A percentile compares a stretch with the other conserved stretches of the same genome.
phyloP scores from a whole-genome alignment of 2,329 filamentous ascomycete species.

The Trichoderma sp. region DNA sequence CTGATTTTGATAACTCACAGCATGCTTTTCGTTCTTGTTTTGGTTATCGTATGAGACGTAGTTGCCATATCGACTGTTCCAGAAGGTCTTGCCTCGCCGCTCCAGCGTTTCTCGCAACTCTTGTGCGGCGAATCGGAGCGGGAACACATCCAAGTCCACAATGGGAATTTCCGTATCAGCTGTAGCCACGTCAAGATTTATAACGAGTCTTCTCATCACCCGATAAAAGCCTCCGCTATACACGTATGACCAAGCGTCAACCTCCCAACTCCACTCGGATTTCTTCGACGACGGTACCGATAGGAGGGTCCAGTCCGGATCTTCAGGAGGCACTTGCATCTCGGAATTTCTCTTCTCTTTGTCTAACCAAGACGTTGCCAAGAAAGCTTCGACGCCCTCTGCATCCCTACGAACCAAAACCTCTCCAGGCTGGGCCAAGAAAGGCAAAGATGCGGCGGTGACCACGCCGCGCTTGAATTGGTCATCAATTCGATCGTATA shows the following conservation, averaged over 20 bases:
- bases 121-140: neutral
- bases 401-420: neutral
- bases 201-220: neutral
- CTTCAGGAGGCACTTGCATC: neutral
- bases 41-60: neutral
- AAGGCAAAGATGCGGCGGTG: neutral
- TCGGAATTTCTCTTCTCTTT: neutral
- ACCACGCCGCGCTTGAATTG: neutral
- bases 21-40: neutral
- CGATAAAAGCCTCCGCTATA: neutral
- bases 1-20: neutral
- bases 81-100: neutral
- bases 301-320: neutral
- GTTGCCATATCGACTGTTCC: neutral
- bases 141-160: neutral
- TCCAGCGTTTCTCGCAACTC: neutral
- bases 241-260: neutral
- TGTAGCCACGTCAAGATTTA: neutral
- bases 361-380: neutral
- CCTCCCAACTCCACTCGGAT: neutral
- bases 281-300: neutral
- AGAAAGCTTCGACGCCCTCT: neutral
- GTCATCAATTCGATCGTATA: neutral
- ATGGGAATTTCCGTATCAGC: neutral
- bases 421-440: neutral